These are phyloP conservation scores for Podospora pseudocomata DNA, from an alignment of 495 filamentous ascomycete genomes.

Conservation along the genomic window DNA sequence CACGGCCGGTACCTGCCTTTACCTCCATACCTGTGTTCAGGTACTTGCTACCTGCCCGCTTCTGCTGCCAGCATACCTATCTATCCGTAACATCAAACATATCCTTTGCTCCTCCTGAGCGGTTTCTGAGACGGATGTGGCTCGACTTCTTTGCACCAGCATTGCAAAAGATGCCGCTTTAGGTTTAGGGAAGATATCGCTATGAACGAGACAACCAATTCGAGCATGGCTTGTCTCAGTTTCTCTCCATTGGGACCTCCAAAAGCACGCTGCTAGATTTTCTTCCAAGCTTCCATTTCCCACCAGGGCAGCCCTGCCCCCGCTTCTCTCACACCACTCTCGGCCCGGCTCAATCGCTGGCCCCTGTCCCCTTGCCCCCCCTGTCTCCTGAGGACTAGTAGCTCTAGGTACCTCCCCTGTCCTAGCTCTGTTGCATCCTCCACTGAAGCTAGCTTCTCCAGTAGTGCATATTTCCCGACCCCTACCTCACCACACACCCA, in stretches of 20 bases:
- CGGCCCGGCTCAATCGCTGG: constrained; percentile 5
- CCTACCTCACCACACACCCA: constrained; percentile 14
- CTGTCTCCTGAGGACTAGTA: neutral
- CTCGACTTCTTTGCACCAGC: neutral
- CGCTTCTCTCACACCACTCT: neutral
- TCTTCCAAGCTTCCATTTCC: neutral
- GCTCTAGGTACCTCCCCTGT: constrained; percentile 3
- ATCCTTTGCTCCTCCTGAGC: neutral
- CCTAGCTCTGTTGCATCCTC: constrained; percentile 14
- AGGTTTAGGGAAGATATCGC: neutral
- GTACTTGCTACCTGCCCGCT: neutral
- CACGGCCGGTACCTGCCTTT: neutral
- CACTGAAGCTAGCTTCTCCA: constrained; percentile 11
- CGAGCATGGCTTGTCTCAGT: neutral
- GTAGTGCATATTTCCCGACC: constrained; percentile 21
- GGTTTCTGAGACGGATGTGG: neutral
- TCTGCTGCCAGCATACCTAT: neutral
- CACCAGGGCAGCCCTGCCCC: neutral
- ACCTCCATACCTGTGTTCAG: too few species aligned
- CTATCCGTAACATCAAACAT: neutral
- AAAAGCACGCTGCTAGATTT: neutral
- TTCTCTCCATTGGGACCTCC: neutral
- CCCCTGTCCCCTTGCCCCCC: neutral
- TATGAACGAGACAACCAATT: neutral
- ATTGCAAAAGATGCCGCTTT: neutral